These are phyloP conservation scores for Penicillium sp. DNA, from an alignment of 2,329 filamentous ascomycete genomes.

Conservation along the genomic window DNA sequence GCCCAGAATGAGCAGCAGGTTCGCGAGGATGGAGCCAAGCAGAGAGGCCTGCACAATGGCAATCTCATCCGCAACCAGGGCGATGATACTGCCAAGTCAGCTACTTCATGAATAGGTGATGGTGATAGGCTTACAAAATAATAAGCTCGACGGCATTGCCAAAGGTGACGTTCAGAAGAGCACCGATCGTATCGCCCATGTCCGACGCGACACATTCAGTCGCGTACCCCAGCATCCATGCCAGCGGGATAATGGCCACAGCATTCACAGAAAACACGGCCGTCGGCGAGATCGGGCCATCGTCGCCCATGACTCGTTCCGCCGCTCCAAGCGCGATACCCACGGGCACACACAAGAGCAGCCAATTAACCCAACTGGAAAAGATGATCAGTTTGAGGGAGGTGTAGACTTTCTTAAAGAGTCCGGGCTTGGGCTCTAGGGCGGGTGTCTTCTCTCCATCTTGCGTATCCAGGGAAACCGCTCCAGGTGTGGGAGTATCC, in stretches of 20 bases:
- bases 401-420: conserved; percentile 50
- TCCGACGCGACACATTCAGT: conserved; percentile 69
- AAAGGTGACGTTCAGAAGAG: conserved; percentile 68
- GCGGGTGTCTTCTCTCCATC: conserved; percentile 51
- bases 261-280: conserved; percentile 68
- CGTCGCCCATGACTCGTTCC: conserved; percentile 17
- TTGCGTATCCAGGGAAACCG: conserved; percentile 44
- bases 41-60: conserved; percentile 83
- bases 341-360: conserved; percentile 28
- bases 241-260: conserved; percentile 67
- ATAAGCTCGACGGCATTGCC: conserved; percentile 72
- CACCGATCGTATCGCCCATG: conserved; percentile 66
- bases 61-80: conserved; percentile 72
- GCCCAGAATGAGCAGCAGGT: conserved; percentile 77
- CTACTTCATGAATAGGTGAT: no score
- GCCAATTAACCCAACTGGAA: conserved; percentile 43
- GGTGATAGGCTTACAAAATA: conserved; percentile 57
- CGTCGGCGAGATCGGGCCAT: conserved; percentile 46
- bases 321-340: conserved; percentile 28
- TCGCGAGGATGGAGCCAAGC: conserved; percentile 79
- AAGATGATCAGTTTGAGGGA: conserved; percentile 58
- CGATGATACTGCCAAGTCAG: conserved; percentile 46
- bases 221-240: conserved; percentile 64
- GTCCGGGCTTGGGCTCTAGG: conserved; percentile 44
- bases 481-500: conserved; percentile 29